Conservation (phyloP, 2,329 filamentous ascomycete genomes). For the Fusarium mundagurra region DNA sequence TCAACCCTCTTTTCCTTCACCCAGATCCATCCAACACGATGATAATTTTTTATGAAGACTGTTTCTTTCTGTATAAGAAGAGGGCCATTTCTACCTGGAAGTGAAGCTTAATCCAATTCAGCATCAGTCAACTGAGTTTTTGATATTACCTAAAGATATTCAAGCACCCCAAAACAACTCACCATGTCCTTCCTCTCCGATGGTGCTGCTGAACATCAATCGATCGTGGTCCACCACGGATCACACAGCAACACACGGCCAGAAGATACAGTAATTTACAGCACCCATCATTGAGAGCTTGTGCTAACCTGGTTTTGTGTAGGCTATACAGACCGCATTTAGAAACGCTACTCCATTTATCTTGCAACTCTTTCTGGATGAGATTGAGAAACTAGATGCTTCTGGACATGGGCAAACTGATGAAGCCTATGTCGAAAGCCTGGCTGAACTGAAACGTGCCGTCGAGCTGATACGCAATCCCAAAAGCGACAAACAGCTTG, state of each 20-base stretch:
- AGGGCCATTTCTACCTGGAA: too few species aligned
- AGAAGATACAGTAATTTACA: neutral
- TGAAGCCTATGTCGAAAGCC: neutral
- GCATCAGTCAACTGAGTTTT: too few species aligned
- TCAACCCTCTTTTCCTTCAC: neutral
- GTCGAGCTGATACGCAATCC: neutral
- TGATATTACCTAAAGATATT: too few species aligned
- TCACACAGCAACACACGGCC: too few species aligned
- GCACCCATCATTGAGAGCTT: fast-evolving
- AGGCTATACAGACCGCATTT: neutral
- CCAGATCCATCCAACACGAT: too few species aligned
- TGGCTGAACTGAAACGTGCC: neutral
- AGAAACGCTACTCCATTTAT: neutral
- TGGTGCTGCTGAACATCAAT: fast-evolving
- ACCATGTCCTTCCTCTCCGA: fast-evolving
- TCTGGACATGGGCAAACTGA: neutral
- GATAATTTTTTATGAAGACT: too few species aligned
- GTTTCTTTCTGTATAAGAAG: too few species aligned
- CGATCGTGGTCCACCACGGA: too few species aligned
- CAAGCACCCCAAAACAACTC: fast-evolving
- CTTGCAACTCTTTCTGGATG: neutral
- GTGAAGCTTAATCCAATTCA: too few species aligned
- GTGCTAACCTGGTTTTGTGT: fast-evolving
- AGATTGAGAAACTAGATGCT: neutral
- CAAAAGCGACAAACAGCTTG: fast-evolving